Conservation (phyloP, 75 land plant species). For the Selaginella tamariscina region DNA sequence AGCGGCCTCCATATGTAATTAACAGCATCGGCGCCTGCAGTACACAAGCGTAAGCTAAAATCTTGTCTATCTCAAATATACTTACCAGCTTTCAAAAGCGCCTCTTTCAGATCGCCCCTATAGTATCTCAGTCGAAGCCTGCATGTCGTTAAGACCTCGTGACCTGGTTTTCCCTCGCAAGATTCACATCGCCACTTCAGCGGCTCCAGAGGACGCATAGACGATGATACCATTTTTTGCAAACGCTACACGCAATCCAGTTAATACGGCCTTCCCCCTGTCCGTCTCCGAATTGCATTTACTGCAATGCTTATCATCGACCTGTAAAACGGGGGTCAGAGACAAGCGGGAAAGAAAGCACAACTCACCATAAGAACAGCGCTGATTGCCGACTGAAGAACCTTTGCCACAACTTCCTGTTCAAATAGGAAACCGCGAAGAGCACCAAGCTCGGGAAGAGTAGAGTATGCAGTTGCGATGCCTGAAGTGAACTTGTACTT, state of each 20-base stretch:
- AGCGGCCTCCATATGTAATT: neutral
- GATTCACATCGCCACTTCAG: neutral
- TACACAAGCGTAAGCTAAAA: neutral
- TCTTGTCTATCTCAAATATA: neutral
- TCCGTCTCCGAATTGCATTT: neutral
- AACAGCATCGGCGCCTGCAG: slow-evolving; percentile 2
- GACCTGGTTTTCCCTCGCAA: slow-evolving; percentile 1
- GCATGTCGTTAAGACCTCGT: neutral
- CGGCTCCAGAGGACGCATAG: neutral
- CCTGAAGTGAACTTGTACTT: slow-evolving; percentile 1
- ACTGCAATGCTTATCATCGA: neutral
- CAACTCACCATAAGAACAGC: slow-evolving; percentile 3
- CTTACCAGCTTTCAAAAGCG: neutral
- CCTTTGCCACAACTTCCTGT: slow-evolving; percentile 1
- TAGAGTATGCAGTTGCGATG: neutral
- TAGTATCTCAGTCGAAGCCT: neutral
- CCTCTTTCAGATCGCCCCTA: slow-evolving; percentile 1
- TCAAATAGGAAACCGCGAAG: neutral
- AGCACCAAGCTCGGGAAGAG: neutral
- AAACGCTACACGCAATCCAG: neutral
- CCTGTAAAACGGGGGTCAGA: slow-evolving; percentile 1
- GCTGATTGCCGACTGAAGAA: neutral
- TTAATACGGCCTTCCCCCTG: neutral
- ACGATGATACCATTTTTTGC: neutral
- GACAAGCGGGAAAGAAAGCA: slow-evolving; percentile 1